Conservation (phyloP, 306 rosid genomes). For the Pyrus betulifolia region DNA sequence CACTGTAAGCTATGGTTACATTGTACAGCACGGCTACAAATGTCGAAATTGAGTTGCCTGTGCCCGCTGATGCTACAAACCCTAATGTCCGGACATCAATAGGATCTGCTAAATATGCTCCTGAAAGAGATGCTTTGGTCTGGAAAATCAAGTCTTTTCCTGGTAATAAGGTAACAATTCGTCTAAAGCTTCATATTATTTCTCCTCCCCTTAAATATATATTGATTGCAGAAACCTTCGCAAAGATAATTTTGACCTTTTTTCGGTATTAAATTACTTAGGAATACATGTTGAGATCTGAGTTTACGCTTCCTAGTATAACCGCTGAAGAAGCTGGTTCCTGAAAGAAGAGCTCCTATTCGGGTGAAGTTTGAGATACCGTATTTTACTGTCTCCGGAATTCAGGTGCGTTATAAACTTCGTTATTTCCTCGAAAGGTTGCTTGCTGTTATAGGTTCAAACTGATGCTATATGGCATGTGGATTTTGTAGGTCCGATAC, state of each 20-base stretch:
- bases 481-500: constrained; percentile 50
- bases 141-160: constrained; percentile 85
- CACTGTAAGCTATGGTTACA: not conserved
- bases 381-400: constrained; percentile 78
- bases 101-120: constrained; percentile 82
- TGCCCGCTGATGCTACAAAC: constrained; percentile 73
- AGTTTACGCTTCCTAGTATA: constrained; percentile 76
- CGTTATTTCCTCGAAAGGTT: not conserved
- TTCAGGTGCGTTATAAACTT: constrained; percentile 40
- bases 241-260: not conserved
- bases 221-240: not conserved
- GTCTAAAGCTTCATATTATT: not conserved
- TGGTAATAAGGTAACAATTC: constrained; percentile 63
- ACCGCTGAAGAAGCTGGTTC: constrained; percentile 73
- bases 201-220: not conserved
- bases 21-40: constrained; percentile 64
- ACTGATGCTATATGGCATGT: not conserved
- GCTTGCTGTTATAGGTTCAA: not conserved
- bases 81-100: constrained; percentile 76
- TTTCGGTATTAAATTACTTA: constrained; percentile 12
- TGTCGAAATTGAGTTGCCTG: constrained; percentile 69
- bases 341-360: constrained; percentile 79
- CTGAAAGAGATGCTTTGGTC: constrained; percentile 69
- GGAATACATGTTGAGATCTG: constrained; percentile 88
- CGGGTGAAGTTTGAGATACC: constrained; percentile 89